Evolutionary conservation across 352 stramenopile genomes (phyloP), one percentile per base, ranked within the genome.

Genomic region (Peronospora belbahrii): DNA sequence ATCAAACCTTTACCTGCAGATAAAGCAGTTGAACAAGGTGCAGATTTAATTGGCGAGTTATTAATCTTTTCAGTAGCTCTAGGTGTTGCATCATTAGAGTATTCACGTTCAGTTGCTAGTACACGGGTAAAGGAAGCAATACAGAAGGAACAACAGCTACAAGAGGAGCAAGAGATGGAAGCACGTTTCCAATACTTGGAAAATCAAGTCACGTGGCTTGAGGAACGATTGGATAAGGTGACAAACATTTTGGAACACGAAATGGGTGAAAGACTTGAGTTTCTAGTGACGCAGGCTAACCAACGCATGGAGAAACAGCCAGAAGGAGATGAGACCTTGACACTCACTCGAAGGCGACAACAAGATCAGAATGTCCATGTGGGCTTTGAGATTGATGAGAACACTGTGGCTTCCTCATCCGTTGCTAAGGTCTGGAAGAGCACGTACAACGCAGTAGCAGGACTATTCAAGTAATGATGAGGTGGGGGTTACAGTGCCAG

Each of bases 31-130:
- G 79, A 91, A 25, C 77, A 87, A 36, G 79, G 79, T 11, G 74
- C 79, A 0, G 79, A 91, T 25, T 58, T 91, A 19, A 65, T 91
- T 22, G 79, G 79, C 20, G 79, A 91, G 53, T 31, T 82, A 23
- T 64, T 91, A 30, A 88, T 91, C 44, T 91, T 91, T 58, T 79
- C 68, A 0, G 79, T 91, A 18, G 79, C 79, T 4, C 31, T 91
- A 31, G 72, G 52, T 6, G 79, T 71, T 14, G 79, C 79, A 20
- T 80, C 69, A 11, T 74, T 85, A 28, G 80, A 91, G 60, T 91
- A 91, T 58, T 69, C 70, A 60, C 76, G 80, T 49, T 79, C 74
- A 15, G 71, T 55, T 19, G 55, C 62, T 28, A 85, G 62, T 30
- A 50, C 60, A 13, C 70, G 66, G 39, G 71, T 70, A 17, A 85